phyloP scores from a whole-genome alignment of 1,284 basidiomycete genomes.

The Trichosporon sp. region DNA sequence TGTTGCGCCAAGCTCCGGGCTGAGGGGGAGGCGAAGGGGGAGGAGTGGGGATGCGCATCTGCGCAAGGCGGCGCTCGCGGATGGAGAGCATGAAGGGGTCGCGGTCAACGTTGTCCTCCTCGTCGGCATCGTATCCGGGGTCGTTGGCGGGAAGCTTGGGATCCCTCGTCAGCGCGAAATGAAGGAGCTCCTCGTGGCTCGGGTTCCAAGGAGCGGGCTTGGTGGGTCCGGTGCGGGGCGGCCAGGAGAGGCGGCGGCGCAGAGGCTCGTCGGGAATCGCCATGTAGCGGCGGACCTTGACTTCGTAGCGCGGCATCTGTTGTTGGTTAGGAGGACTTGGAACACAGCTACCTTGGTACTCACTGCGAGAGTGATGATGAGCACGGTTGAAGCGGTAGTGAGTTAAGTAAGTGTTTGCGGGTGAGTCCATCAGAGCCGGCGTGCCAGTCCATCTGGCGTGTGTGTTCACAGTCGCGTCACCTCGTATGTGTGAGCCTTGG shows the following conservation, averaged over 20 bases:
- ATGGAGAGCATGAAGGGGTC: background rate
- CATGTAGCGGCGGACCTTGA: background rate
- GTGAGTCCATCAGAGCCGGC: too few relatives aligned
- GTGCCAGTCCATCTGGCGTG: too few relatives aligned
- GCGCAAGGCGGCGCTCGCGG: background rate
- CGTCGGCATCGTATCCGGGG: slow-evolving; percentile 5
- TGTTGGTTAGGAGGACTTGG: background rate
- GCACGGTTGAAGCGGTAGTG: too few relatives aligned
- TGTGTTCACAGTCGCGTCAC: too few relatives aligned
- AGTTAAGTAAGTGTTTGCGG: too few relatives aligned
- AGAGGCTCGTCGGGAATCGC: background rate
- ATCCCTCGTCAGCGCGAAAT: background rate
- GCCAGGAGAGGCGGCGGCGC: background rate
- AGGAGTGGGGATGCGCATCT: too few relatives aligned
- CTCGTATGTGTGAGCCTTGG: too few relatives aligned
- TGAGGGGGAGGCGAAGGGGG: too few relatives aligned
- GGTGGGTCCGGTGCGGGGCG: background rate
- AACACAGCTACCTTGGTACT: too few relatives aligned
- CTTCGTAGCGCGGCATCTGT: background rate
- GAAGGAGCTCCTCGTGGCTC: background rate
- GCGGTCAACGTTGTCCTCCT: background rate
- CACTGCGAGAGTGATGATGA: too few relatives aligned
- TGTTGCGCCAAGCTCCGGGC: too few relatives aligned
- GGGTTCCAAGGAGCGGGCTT: too few relatives aligned
- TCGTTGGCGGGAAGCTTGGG: background rate